These are phyloP conservation scores for Colletotrichum simmondsii DNA, from an alignment of 2,329 filamentous ascomycete genomes.

Conservation along the genomic window DNA sequence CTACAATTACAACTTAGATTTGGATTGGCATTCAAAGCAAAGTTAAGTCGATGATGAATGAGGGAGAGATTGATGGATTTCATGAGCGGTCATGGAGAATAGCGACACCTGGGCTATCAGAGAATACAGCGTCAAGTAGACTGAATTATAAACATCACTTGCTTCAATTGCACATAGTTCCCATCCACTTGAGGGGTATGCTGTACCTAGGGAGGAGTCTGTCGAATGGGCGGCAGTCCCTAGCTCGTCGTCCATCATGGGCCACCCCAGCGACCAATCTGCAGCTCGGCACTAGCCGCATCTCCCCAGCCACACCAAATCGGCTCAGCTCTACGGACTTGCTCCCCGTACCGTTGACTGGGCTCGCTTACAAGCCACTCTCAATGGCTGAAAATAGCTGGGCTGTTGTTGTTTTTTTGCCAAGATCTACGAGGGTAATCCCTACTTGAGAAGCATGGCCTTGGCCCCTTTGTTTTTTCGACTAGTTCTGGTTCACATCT, in stretches of 20 bases:
- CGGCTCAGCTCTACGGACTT: not conserved
- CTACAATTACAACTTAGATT: constrained; percentile 3
- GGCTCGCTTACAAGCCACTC: not conserved
- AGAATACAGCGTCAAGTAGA: not conserved
- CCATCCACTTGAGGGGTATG: not conserved
- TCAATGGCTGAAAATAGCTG: not conserved
- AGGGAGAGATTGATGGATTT: not conserved
- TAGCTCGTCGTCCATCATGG: not conserved
- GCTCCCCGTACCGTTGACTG: not conserved
- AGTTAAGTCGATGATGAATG: not conserved
- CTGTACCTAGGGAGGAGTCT: not conserved
- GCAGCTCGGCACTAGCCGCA: not conserved
- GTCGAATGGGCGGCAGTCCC: not conserved
- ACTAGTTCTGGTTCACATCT: not conserved
- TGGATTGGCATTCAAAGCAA: not conserved
- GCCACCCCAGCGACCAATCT: not conserved
- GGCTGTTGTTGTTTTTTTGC: not conserved
- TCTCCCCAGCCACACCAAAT: not conserved
- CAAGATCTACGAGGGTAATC: not conserved
- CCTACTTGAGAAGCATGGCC: not conserved
- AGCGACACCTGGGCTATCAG: not conserved
- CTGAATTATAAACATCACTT: not conserved
- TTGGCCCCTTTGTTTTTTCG: not conserved
- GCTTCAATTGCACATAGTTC: not conserved
- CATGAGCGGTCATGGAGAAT: not conserved